These are phyloP conservation scores for Quercus berberidifolia DNA, from an alignment of 306 rosid genomes.

Conservation along the genomic window DNA sequence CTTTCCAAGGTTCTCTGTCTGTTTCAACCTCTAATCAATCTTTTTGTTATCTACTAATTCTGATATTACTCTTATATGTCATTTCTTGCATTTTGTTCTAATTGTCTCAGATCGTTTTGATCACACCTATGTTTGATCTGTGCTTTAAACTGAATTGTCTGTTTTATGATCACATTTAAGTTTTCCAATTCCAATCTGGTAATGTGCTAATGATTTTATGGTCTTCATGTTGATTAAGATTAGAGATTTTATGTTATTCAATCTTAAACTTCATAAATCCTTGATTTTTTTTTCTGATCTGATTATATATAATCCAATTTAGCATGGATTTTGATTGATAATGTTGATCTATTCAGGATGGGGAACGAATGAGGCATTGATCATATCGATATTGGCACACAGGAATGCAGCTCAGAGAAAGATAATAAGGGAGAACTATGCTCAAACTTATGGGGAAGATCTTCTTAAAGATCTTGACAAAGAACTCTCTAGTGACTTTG, in stretches of 20 bases:
- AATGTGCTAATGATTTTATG: not conserved
- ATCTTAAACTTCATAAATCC: no score
- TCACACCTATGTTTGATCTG: not conserved
- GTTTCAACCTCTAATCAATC: not conserved
- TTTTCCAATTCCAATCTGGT: not conserved
- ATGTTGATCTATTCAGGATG: constrained; percentile 35
- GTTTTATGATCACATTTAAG: not conserved
- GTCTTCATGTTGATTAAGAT: no score
- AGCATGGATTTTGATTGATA: no score
- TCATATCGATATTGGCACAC: constrained; percentile 58
- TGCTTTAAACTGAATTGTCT: not conserved
- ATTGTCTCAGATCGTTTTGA: not conserved
- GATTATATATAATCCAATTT: no score
- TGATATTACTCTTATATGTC: not conserved
- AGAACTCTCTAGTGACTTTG: constrained; percentile 58
- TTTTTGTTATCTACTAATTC: not conserved
- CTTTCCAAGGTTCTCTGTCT: constrained; percentile 57
- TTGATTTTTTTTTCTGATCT: no score
- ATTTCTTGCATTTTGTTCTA: not conserved
- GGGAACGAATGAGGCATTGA: constrained; percentile 53
- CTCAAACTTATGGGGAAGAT: constrained; percentile 43
- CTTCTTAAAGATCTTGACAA: constrained; percentile 49
- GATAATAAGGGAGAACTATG: constrained; percentile 36
- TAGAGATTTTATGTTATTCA: no score
- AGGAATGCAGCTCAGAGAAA: constrained; percentile 49